A percentile compares a stretch with the other conserved stretches of the same genome.
Conservation (phyloP, 805 yeast genomes). For the Nakazawaea ernobii region DNA sequence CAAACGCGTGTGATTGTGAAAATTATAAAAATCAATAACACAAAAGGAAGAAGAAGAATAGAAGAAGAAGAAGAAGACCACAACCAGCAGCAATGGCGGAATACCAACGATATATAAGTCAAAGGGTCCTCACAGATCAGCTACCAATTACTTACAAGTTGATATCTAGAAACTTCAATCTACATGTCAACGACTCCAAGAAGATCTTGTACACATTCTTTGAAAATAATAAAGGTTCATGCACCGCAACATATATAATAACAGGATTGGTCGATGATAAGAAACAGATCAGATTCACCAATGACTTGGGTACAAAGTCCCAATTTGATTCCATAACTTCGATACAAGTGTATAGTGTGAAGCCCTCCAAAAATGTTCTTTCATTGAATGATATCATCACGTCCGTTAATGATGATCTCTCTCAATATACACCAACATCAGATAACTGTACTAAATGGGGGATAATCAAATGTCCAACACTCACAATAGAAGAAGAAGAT, state of each 20-base stretch:
- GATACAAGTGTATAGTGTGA: slow-evolving; percentile 25
- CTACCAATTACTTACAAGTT: slow-evolving; percentile 33
- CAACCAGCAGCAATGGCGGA: background rate
- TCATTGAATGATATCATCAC: slow-evolving; percentile 1
- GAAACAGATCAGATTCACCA: slow-evolving; percentile 2
- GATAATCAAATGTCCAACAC: slow-evolving; percentile 14
- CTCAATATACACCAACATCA: background rate
- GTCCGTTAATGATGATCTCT: slow-evolving; percentile 4
- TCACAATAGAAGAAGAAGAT: background rate
- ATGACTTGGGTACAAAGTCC: slow-evolving; percentile 17
- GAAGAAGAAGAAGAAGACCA: no score
- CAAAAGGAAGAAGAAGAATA: no score
- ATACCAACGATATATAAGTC: slow-evolving; percentile 1
- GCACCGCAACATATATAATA: slow-evolving; percentile 36
- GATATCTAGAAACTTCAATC: slow-evolving; percentile 32
- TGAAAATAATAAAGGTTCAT: slow-evolving; percentile 26
- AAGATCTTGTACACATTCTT: slow-evolving; percentile 32
- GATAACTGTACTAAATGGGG: slow-evolving; percentile 14
- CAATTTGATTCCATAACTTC: slow-evolving; percentile 26
- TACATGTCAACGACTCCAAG: slow-evolving; percentile 35
- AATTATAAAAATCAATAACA: no score
- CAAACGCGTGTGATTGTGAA: background rate
- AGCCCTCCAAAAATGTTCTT: background rate
- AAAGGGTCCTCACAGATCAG: slow-evolving; percentile 3
- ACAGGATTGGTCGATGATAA: slow-evolving; percentile 26